Conservation (phyloP, 1,139 yeast genomes). For the Yamadazyma kanchanaburiensis region DNA sequence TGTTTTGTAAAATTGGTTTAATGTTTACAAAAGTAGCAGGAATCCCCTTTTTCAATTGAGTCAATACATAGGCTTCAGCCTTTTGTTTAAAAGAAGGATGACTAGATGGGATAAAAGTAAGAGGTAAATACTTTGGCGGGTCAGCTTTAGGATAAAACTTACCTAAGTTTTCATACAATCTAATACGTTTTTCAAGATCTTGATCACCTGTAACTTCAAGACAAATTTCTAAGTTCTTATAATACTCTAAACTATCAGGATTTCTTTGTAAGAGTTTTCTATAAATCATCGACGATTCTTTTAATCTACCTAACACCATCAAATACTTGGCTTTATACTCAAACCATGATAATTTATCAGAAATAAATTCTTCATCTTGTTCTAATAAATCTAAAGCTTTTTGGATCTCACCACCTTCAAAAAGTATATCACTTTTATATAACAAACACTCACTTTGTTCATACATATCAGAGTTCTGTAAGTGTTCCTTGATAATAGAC, state of each 20-base stretch:
- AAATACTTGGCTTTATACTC: slow-evolving; percentile 69
- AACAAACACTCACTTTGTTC: slow-evolving; percentile 81
- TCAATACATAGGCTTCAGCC: slow-evolving; percentile 50
- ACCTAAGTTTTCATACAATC: slow-evolving; percentile 61
- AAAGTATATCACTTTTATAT: slow-evolving; percentile 67
- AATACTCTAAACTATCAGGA: slow-evolving; percentile 75
- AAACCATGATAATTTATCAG: slow-evolving; percentile 60
- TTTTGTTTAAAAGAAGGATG: slow-evolving; percentile 39
- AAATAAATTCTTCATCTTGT: slow-evolving; percentile 48
- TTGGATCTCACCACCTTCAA: slow-evolving; percentile 59
- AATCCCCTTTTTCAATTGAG: slow-evolving; percentile 73
- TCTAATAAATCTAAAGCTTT: slow-evolving; percentile 65
- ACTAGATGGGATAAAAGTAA: slow-evolving; percentile 65
- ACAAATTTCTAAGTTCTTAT: slow-evolving; percentile 61
- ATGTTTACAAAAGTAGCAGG: slow-evolving; percentile 89
- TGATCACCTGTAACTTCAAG: slow-evolving; percentile 34
- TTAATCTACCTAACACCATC: slow-evolving; percentile 31
- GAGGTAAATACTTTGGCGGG: slow-evolving; percentile 74
- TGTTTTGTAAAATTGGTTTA: slow-evolving; percentile 68
- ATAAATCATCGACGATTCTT: slow-evolving; percentile 68
- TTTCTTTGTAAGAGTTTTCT: slow-evolving; percentile 76
- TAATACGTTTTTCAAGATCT: slow-evolving; percentile 39
- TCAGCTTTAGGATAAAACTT: slow-evolving; percentile 81
- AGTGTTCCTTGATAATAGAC: slow-evolving; percentile 63
- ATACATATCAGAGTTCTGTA: slow-evolving; percentile 61